Base-by-base conservation (phyloP, 2,329 filamentous ascomycete genomes). In the Phaeoacremonium minimum region DNA sequence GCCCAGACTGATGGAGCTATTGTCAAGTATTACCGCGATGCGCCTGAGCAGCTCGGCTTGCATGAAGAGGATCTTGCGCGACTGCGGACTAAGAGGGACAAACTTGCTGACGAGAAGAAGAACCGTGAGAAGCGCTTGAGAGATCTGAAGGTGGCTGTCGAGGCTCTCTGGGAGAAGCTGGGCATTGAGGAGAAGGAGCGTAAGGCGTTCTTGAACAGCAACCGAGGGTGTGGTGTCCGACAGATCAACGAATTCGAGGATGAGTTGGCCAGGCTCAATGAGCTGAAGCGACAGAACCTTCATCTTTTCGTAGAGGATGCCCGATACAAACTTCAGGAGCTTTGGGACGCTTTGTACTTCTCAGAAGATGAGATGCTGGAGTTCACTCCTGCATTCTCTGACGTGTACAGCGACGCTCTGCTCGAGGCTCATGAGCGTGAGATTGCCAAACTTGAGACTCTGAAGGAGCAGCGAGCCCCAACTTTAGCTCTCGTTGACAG, bases 291-390 rank as follows among this genome's bases (percentile, higher is more conserved):
- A 50, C 87, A 98, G 58, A 96, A 98, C 52, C 72, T 98, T 44
- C 90, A 96, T 56, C 64, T 97, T 5, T 98, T 98, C 52, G 88
- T 98, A 9, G 93, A 97, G 58, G 93, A 98, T 65, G 85, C 91
- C 15, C 79, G 94, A 28, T 86, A 81, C 63, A 87, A 87, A 56
- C 74, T 98, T 9, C 91, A 97, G 60, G 90, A 94, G 54, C 77
- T 98, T 1, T 98, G 94, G 93, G 93, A 98, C 56, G 73, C 80
- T 1, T 68, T 98, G 2, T 97, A 93, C 67, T 90, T 94, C 55
- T 95, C 87, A 0, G 93, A 98, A 57, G 93, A 98, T 53, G 93
- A 98, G 65, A 97, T 97, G 90, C 78, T 97, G 38, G 90, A 96
- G 48, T 98, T 98, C 50, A 93, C 90, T 0, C 93, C 94, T 1